Evolutionary conservation across 805 yeast species (phyloP), one percentile per base, ranked within the genome.

Genomic region (Ogataea salicorniae): DNA sequence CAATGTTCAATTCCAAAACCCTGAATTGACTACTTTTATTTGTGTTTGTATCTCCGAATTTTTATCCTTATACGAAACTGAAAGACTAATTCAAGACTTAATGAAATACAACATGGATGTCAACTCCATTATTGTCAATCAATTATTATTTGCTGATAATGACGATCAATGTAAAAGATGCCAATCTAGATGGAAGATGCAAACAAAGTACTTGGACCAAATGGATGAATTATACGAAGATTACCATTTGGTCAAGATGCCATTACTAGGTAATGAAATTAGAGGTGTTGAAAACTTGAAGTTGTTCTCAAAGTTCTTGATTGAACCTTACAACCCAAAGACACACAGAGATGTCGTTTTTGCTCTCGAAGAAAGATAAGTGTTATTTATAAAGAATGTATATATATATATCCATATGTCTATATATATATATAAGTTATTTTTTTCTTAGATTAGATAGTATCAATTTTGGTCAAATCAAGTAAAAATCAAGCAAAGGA

Each of bases 1-100:
- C 51, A 94, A 89, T 70, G 84, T 84, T 56, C 99, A 94, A 67
- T 94, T 94, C 73, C 90, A 95, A 58, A 83, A 94, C 67, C 97
- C 99, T 3, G 97, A 94, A 52, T 74, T 94, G 61, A 94, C 99
- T 17, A 94, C 99, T 0, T 87, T 87, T 60, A 87, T 94, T 33
- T 94, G 97, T 71, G 99, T 94, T 39, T 94, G 99, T 70, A 94
- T 94, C 56, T 89, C 97, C 42, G 99, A 94, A 72, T 94, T 94
- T 70, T 76, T 94, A 63, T 91, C 98, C 1, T 74, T 94, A 42
- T 94, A 94, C 68, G 99, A 94, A 70, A 92, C 98, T 17, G 99
- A 94, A 72, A 83, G 99, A 71, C 80, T 94, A 83, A 87, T 94
- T 57, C 99, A 94, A 72, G 99, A 94, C 67, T 79, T 94, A 66